A percentile compares a stretch with the other conserved stretches of the same genome.
Evolutionary conservation across 2,329 filamentous ascomycete genomes (phyloP).

Genomic region (Cladosporium velox): DNA sequence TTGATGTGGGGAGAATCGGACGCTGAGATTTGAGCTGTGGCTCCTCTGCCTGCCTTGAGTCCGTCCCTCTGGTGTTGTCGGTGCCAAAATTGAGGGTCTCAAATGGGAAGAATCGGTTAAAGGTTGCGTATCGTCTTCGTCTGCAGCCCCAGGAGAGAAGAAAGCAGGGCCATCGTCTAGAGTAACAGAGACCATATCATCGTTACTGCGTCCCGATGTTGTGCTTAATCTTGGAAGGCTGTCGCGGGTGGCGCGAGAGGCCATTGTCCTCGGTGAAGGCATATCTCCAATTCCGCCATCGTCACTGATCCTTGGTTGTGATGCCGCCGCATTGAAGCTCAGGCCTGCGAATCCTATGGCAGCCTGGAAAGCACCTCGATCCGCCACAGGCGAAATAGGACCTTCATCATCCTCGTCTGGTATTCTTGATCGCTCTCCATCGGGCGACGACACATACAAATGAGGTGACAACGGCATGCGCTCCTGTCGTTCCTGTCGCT

Average conservation of each 20-base stretch:
- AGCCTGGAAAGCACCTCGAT: constrained; percentile 50
- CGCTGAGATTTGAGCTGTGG: constrained; percentile 51
- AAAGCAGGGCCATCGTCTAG: constrained; percentile 58
- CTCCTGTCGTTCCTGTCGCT: constrained; percentile 31
- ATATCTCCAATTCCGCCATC: constrained; percentile 26
- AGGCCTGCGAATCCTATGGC: constrained; percentile 52
- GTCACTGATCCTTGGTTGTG: constrained; percentile 26
- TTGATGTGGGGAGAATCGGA: constrained; percentile 51
- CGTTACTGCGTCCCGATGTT: constrained; percentile 24
- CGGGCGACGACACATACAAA: constrained; percentile 42
- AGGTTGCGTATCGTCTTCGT: constrained; percentile 60
- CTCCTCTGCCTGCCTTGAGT: constrained; percentile 49
- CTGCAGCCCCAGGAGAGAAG: constrained; percentile 46
- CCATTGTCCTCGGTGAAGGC: constrained; percentile 14
- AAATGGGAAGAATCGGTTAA: constrained; percentile 59
- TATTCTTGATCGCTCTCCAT: constrained; percentile 35
- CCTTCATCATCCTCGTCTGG: constrained; percentile 41
- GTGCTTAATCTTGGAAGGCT: constrained; percentile 36
- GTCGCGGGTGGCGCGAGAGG: constrained; percentile 25
- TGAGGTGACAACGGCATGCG: constrained; percentile 30
- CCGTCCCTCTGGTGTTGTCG: constrained; percentile 44
- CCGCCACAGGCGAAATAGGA: constrained; percentile 46
- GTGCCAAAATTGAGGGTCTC: constrained; percentile 58
- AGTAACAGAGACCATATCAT: constrained; percentile 44
- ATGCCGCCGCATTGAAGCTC: constrained; percentile 45